Percentiles rank a stretch among this genome's conserved stretches.
Evolutionary conservation across 2,329 filamentous ascomycete genomes (phyloP).

Genomic region (Calonectria pseudoturangicola): DNA sequence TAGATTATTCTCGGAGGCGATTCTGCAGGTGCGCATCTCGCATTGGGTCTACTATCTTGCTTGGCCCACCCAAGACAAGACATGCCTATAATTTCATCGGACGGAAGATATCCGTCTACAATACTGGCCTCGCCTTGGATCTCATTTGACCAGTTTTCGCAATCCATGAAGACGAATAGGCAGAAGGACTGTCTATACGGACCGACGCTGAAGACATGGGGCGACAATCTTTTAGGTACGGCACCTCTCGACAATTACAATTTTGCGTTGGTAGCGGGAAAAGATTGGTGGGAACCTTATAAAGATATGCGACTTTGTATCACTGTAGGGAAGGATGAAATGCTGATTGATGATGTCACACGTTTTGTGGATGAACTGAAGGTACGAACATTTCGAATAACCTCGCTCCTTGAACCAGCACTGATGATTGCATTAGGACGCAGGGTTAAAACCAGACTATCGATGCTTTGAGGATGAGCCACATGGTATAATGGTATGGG

Average conservation of each 20-base stretch:
- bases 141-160: neutral
- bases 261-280: neutral
- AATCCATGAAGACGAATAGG: neutral
- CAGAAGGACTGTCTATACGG: neutral
- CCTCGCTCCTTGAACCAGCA: neutral
- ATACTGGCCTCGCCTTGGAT: neutral
- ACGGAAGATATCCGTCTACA: neutral
- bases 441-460: neutral
- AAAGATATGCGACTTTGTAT: neutral
- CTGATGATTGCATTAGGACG: neutral
- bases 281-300: neutral
- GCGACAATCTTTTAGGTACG: neutral
- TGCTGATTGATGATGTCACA: neutral
- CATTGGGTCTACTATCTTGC: neutral
- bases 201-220: neutral
- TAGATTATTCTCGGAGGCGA: neutral
- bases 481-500: neutral
- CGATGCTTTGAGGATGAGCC: conserved; percentile 1
- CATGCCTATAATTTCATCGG: neutral
- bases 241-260: neutral
- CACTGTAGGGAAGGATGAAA: neutral
- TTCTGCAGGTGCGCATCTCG: neutral
- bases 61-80: neutral
- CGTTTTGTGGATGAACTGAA: neutral
- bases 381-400: neutral